Evolutionary conservation across 192 early-diverging fungal genomes (phyloP).

Genomic region (Podila minutissima): DNA sequence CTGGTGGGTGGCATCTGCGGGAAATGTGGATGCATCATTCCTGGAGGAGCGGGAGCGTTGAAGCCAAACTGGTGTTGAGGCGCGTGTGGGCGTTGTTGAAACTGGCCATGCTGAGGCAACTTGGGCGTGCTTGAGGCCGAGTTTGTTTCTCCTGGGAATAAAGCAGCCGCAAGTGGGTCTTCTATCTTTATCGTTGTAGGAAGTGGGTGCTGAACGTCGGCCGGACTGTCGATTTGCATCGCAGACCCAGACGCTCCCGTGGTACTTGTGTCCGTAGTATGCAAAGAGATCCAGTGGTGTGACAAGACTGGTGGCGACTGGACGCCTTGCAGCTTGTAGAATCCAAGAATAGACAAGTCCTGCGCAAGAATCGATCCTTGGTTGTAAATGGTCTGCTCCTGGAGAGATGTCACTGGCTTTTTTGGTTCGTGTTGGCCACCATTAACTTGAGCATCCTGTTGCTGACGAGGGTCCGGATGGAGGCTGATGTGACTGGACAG

Average conservation of each 20-base stretch:
- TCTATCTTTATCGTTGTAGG: slow-evolving; percentile 14
- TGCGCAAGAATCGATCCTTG: slow-evolving; percentile 31
- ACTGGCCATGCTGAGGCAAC: slow-evolving; percentile 7
- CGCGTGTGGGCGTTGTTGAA: slow-evolving; percentile 13
- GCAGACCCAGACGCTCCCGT: neutral
- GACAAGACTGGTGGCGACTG: slow-evolving; percentile 45
- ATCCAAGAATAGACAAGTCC: slow-evolving; percentile 44
- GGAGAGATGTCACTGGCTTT: neutral
- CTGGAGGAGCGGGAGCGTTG: neutral
- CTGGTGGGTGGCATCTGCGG: slow-evolving; percentile 31
- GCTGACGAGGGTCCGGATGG: slow-evolving; percentile 27
- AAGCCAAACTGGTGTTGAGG: slow-evolving; percentile 11
- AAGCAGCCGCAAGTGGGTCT: slow-evolving; percentile 4
- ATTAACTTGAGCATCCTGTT: slow-evolving; percentile 1
- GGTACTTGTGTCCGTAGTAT: neutral
- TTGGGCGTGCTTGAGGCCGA: neutral
- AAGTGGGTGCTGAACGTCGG: neutral
- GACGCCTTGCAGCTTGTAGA: slow-evolving; percentile 16
- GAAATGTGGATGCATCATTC: slow-evolving; percentile 5
- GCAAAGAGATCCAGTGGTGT: slow-evolving; percentile 38
- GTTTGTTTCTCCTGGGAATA: slow-evolving; percentile 16
- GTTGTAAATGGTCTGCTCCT: slow-evolving; percentile 29
- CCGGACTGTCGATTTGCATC: neutral
- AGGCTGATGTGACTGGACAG: slow-evolving; percentile 35
- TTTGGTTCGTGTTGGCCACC: neutral